Evolutionary conservation across 2,329 filamentous ascomycete species (phyloP), one percentile per base, ranked within the genome.

Genomic region (Exophiala bonariae): DNA sequence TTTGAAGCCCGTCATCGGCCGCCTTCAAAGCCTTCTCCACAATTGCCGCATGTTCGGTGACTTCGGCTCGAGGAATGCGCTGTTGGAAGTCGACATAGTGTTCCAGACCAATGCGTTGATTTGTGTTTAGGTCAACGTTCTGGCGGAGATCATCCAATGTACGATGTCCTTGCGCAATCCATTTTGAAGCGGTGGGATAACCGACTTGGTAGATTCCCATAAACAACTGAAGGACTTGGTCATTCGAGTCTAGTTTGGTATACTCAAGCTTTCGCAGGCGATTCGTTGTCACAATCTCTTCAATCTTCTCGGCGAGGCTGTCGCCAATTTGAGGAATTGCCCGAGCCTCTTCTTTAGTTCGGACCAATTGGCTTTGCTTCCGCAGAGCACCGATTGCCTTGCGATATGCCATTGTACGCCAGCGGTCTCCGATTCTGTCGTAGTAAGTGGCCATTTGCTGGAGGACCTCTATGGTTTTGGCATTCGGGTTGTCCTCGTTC

Each of bases 371-470:
- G 0, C 71, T 63, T 52, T 91, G 85, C 38, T 80, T 83, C 35
- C 81, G 81, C 10, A 97, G 74, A 3, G 81, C 86, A n/a, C 75
- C 73, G 41, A 95, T 86, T 10, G 81, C 89, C 63, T 84, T 87
- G 26, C 88, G 82, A 64, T 96, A 96, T 3, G 86, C 84, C 1
- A 79, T 71, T 0, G 78, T 78, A 3, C 89, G 82, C 87, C 88
- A 96, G 28, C 82, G 78, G 60, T 96, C 90, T 31, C 82, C 77
- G n/a, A 80, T 81, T 5, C 83, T 77, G 3, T 78, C 79, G 64
- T 96, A 95, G 65, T 92, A 86, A 43, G 84, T 78, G 33, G 81
- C 78, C 87, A 96, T 90, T 56, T 86, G 76, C 59, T 89, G 80
- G 4, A 96, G 73, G 2, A 93, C 73, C 37, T 86, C 78, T 41